These are phyloP conservation scores for Coccomyxa sp. DNA, from an alignment of 139 green algal genomes.

Conservation along the genomic window DNA sequence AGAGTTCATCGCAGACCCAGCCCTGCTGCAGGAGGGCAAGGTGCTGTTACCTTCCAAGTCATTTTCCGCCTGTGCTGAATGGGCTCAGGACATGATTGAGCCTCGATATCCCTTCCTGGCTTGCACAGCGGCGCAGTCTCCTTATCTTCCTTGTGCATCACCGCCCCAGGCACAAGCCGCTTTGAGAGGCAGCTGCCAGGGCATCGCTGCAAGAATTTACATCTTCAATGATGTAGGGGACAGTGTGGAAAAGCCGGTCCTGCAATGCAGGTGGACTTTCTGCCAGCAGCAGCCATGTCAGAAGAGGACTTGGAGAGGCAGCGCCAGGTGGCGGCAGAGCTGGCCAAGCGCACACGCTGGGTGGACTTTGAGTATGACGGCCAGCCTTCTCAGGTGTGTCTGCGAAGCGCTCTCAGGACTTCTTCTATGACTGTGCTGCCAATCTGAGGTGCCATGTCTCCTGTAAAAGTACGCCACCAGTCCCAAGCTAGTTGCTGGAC, in stretches of 20 bases:
- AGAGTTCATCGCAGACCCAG: constrained; percentile 63
- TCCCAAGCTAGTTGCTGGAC: too few relatives aligned
- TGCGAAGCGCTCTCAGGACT: background rate
- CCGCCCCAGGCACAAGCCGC: too few relatives aligned
- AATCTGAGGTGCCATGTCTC: too few relatives aligned
- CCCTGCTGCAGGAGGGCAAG: constrained; percentile 63
- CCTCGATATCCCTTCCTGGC: too few relatives aligned
- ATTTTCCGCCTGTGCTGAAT: background rate
- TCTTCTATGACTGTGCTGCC: too few relatives aligned
- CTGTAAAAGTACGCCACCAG: too few relatives aligned
- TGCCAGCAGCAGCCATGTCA: constrained; percentile 37
- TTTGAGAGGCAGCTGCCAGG: too few relatives aligned
- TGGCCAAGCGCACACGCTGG: constrained; percentile 19
- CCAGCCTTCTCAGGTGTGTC: background rate
- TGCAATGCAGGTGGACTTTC: constrained; percentile 81
- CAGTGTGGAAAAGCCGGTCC: too few relatives aligned
- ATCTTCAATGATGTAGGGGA: too few relatives aligned
- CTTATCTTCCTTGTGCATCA: too few relatives aligned
- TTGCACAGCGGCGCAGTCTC: too few relatives aligned
- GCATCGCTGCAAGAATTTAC: too few relatives aligned
- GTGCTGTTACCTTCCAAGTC: constrained; percentile 18
- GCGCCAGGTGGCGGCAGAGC: constrained; percentile 17
- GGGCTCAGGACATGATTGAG: background rate
- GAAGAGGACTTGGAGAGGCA: constrained; percentile 41
- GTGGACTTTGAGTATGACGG: constrained; percentile 13